phyloP scores from a whole-genome alignment of 768 basidiomycete species.

The Calocera viscosa region DNA sequence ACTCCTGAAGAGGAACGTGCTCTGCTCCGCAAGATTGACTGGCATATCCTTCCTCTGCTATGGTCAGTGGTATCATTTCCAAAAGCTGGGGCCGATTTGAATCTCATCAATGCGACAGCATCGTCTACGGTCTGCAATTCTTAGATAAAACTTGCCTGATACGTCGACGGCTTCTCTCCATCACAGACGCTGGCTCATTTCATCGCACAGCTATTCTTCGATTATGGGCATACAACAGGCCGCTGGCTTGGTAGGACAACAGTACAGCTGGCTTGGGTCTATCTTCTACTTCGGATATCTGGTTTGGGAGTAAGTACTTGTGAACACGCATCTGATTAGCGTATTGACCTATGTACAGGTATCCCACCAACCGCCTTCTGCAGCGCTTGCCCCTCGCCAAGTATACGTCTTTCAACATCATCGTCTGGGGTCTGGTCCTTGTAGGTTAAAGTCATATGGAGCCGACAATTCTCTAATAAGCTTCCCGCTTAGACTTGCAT shows the following conservation, averaged over 20 bases:
- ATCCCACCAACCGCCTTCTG: constrained; percentile 38
- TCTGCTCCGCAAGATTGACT: constrained; percentile 12
- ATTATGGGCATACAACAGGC: constrained; percentile 27
- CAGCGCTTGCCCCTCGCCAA: constrained; percentile 41
- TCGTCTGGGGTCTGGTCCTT: constrained; percentile 13
- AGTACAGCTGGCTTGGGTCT: constrained; percentile 34
- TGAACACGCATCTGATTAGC: too few relatives aligned
- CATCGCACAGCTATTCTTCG: constrained; percentile 35
- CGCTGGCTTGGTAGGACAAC: constrained; percentile 36
- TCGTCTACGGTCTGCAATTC: too few relatives aligned
- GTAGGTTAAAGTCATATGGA: too few relatives aligned
- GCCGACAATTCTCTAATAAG: too few relatives aligned
- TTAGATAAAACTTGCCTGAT: constrained; percentile 39
- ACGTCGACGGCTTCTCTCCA: too few relatives aligned
- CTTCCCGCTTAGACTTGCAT: too few relatives aligned
- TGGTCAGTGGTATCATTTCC: background rate
- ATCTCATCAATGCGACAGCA: too few relatives aligned
- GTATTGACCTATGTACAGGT: too few relatives aligned
- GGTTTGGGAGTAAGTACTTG: constrained; percentile 31
- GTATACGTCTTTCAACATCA: constrained; percentile 36
- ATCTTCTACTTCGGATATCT: background rate
- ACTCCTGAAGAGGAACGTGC: constrained; percentile 10
- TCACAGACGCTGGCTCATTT: constrained; percentile 36
- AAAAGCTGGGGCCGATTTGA: too few relatives aligned
- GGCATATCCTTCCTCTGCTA: background rate